Evolutionary conservation across 2,329 filamentous ascomycete species (phyloP).

Genomic region (Raffaelea arxii): DNA sequence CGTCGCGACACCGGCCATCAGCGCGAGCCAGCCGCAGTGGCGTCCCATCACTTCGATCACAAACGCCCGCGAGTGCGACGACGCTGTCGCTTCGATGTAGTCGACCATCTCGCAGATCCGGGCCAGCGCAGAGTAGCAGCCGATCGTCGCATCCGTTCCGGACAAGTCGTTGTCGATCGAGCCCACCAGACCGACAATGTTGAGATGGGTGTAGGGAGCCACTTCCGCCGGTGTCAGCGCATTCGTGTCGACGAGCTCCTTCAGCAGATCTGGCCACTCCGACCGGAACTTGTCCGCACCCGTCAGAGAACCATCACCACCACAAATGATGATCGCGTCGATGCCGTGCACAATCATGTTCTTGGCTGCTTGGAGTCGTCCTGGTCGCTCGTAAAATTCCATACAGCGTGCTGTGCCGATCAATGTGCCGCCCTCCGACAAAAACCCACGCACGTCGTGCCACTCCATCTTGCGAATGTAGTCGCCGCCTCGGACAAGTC

Average conservation of each 20-base stretch:
- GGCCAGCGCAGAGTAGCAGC: conserved; percentile 85
- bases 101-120: conserved; percentile 95
- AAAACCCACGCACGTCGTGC: conserved; percentile 90
- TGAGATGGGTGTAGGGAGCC: conserved; percentile 72
- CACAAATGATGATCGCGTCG: conserved; percentile 91
- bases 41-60: conserved; percentile 98
- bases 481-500: conserved; percentile 78
- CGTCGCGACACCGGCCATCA: conserved; percentile 92
- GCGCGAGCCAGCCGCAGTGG: conserved; percentile 93
- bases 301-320: conserved; percentile 91
- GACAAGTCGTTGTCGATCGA: conserved; percentile 99
- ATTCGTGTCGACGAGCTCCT: conserved; percentile 69
- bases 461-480: conserved; percentile 83
- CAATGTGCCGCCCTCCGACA: conserved; percentile 87
- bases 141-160: conserved; percentile 93
- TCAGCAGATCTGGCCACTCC: conserved; percentile 82
- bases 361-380: conserved; percentile 77
- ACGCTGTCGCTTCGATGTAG: conserved; percentile 90
- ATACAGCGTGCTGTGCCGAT: conserved; percentile 93
- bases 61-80: conserved; percentile 90
- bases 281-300: conserved; percentile 87
- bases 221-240: conserved; percentile 63
- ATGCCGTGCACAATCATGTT: conserved; percentile 92
- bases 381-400: conserved; percentile 81
- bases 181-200: conserved; percentile 92